Conservation (phyloP, 2,329 filamentous ascomycete species). For the Acephala macrosclerotiorum region DNA sequence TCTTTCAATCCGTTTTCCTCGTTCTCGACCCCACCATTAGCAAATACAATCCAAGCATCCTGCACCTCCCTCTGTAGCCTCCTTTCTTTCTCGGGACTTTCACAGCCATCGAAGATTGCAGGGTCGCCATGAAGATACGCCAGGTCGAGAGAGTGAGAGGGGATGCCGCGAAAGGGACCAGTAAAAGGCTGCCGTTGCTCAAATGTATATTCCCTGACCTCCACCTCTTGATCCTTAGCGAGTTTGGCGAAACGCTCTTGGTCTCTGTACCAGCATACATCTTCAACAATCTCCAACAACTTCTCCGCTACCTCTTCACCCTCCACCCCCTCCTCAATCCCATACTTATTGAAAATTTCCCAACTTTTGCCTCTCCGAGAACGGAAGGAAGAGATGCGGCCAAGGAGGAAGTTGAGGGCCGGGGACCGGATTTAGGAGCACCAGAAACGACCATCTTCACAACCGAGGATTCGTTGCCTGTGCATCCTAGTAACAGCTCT, state of each 20-base stretch:
- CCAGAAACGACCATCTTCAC: conserved; percentile 9
- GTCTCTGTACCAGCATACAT: conserved; percentile 11
- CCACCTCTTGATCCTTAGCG: not conserved
- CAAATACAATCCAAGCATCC: conserved; percentile 19
- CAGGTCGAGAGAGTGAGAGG: conserved; percentile 20
- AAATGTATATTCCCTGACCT: conserved; percentile 16
- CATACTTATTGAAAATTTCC: not conserved
- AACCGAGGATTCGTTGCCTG: conserved; percentile 13
- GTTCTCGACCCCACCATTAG: conserved; percentile 13
- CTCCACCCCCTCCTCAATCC: not conserved
- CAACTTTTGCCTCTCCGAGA: not conserved
- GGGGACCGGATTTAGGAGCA: not conserved
- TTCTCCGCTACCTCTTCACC: not conserved
- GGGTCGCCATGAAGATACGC: conserved; percentile 22
- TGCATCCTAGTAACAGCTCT: conserved; percentile 19
- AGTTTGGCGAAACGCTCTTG: not conserved
- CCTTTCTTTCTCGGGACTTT: conserved; percentile 10
- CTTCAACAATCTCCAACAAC: conserved; percentile 11
- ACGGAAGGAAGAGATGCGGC: not conserved
- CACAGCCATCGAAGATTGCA: conserved; percentile 16
- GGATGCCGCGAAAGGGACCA: not conserved
- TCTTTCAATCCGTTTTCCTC: not conserved
- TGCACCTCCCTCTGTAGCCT: conserved; percentile 9
- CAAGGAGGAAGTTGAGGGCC: conserved; percentile 4
- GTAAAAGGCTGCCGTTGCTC: conserved; percentile 17